These are phyloP conservation scores for Cyathus striatus DNA, from an alignment of 768 basidiomycete genomes.

Conservation along the genomic window DNA sequence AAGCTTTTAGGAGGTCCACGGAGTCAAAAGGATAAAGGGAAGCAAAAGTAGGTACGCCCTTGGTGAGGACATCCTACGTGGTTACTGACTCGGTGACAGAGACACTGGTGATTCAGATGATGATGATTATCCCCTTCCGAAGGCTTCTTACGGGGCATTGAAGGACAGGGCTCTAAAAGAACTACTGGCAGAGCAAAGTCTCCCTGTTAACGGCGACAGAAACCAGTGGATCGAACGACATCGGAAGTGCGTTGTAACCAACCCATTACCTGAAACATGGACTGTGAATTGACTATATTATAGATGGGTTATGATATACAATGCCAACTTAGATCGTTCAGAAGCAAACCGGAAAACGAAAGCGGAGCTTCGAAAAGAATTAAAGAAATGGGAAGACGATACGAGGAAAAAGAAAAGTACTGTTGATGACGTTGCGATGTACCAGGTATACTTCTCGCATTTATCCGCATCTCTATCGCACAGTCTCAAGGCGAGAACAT, in stretches of 20 bases:
- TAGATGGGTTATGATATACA: constrained; percentile 69
- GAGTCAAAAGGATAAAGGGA: constrained; percentile 28
- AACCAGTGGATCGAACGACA: constrained; percentile 50
- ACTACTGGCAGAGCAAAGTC: constrained; percentile 43
- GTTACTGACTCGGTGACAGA: no score
- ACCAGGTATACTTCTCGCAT: constrained; percentile 35
- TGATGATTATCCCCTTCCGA: constrained; percentile 47
- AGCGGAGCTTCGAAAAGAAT: constrained; percentile 42
- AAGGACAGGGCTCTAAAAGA: constrained; percentile 59
- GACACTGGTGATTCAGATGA: constrained; percentile 24
- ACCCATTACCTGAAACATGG: no score
- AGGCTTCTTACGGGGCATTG: constrained; percentile 58
- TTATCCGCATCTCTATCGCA: not conserved
- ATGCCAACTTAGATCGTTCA: constrained; percentile 65
- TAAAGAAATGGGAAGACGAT: constrained; percentile 57
- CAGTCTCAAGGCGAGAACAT: constrained; percentile 2
- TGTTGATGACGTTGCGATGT: constrained; percentile 30
- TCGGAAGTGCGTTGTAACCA: constrained; percentile 36
- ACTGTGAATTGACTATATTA: not conserved
- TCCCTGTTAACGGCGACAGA: constrained; percentile 50
- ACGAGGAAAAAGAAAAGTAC: constrained; percentile 33
- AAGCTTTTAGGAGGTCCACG: constrained; percentile 38
- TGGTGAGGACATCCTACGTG: no score
- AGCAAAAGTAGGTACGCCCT: constrained; percentile 25
- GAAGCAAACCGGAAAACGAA: constrained; percentile 36